Evolutionary conservation across 1,284 basidiomycete species (phyloP), one percentile per base, ranked within the genome.

Genomic region (Pseudozyma hubeiensis): DNA sequence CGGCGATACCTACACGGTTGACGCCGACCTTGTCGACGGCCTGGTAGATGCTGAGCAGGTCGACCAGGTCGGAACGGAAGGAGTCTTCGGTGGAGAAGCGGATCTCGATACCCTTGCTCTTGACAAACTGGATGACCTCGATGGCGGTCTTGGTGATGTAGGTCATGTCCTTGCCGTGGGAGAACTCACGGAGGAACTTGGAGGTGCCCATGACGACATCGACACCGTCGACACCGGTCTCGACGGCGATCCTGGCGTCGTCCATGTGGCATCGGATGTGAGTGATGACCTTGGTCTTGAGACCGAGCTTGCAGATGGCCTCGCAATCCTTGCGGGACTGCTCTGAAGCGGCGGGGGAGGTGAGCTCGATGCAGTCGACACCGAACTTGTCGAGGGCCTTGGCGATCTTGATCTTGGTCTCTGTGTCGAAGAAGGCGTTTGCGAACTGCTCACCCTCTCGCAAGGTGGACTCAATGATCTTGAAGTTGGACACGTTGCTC

Each of bases 201-300:
- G 94, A 97, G 3, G 97, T 99, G 55, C 97, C 97, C 81, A 99
- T 99, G 85, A 99, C 97, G 80, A 99, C 94, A 85, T 99, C 97
- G 78, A 99, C 97, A 85, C 97, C 97, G 85, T 99, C 95, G 53
- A 99, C 96, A 68, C 82, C 95, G 75, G 97, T 99, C 88, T 99
- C 97, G 63, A 99, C 95, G 56, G 97, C 97, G 82, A 99, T 94
- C 59, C 93, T 89, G 30, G 97, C 97, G 86, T 99, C 97, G 85
- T 99, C 96, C 97, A 99, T 99, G 87, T 99, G 97, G 86, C 97
- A 99, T 70, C 97, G 91, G 82, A 99, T 99, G 88, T 99, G 97
- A 30, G 97, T 99, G 77, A 99, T 90, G 85, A 99, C 94, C 89
- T 97, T 97, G 84, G 91, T 88, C 89, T 94, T 96, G 86, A 99